These are phyloP conservation scores for Claviceps digitariae DNA, from an alignment of 2,329 filamentous ascomycete species.

Conservation along the genomic window DNA sequence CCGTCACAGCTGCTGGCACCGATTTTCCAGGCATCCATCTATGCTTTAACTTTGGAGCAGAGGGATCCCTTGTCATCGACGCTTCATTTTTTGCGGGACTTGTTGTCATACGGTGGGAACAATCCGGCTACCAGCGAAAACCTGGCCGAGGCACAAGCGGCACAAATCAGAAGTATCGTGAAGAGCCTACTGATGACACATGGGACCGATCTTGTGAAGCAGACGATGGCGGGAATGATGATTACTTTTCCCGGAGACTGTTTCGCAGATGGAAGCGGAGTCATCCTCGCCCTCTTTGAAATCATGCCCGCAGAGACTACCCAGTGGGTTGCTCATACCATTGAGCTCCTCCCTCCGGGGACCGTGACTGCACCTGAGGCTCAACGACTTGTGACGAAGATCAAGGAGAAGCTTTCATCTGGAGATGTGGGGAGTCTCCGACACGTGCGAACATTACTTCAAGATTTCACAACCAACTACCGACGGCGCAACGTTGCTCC, in stretches of 20 bases:
- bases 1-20: conserved; percentile 65
- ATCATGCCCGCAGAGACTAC: conserved; percentile 69
- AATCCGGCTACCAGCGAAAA: conserved; percentile 52
- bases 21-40: conserved; percentile 77
- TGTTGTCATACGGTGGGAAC: conserved; percentile 75
- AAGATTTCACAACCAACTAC: conserved; percentile 95
- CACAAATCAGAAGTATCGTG: conserved; percentile 59
- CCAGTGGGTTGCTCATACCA: conserved; percentile 69
- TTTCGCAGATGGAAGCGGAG: conserved; percentile 85
- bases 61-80: conserved; percentile 83
- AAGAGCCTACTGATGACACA: conserved; percentile 56
- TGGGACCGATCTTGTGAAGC: conserved; percentile 70
- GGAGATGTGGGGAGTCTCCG: conserved; percentile 48
- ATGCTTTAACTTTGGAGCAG: conserved; percentile 77
- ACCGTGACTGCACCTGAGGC: conserved; percentile 70
- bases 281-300: conserved; percentile 82
- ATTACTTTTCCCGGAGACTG: conserved; percentile 94
- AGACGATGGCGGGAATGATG: conserved; percentile 96
- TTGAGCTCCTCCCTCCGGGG: conserved; percentile 70
- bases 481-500: conserved; percentile 91
- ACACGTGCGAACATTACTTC: conserved; percentile 71
- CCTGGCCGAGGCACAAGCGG: conserved; percentile 43
- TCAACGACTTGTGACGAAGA: conserved; percentile 65
- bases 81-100: conserved; percentile 82
- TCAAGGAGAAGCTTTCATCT: conserved; percentile 60